Evolutionary conservation across 108 stramenopile species (phyloP).

Genomic region (Seminavis robusta): DNA sequence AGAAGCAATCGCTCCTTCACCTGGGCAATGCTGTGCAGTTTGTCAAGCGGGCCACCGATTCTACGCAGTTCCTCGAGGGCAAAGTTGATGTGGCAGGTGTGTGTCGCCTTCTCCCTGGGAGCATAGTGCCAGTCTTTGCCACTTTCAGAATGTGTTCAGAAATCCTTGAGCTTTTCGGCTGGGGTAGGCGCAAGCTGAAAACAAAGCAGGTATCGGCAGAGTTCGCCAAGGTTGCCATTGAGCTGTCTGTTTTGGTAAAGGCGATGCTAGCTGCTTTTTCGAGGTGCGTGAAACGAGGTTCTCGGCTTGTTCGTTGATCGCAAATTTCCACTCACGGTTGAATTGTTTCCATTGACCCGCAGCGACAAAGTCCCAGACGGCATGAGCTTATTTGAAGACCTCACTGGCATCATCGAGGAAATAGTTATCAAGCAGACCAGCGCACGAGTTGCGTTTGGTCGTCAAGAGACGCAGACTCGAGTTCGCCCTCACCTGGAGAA

Average conservation of each 20-base stretch:
- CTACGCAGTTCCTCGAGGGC: conserved; percentile 10
- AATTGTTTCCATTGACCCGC: no score
- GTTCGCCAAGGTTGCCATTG: conserved; percentile 40
- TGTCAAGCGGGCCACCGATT: neutral
- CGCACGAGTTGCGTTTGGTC: no score
- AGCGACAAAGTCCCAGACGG: no score
- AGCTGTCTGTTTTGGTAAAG: conserved; percentile 33
- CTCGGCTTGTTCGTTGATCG: no score
- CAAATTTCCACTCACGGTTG: no score
- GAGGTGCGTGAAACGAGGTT: no score
- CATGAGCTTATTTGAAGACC: no score
- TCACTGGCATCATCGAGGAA: no score
- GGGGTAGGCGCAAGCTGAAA: conserved; percentile 70
- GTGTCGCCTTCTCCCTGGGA: conserved; percentile 54
- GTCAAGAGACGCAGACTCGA: no score
- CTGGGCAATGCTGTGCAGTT: conserved; percentile 4
- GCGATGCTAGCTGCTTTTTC: conserved; percentile 40
- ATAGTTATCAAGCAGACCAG: no score
- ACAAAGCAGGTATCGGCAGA: conserved; percentile 56
- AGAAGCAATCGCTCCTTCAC: conserved; percentile 7
- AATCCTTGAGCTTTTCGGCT: conserved; percentile 56
- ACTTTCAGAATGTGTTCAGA: conserved; percentile 51
- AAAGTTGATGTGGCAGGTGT: conserved; percentile 1
- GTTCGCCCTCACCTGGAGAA: no score
- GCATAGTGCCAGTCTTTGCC: conserved; percentile 58